Evolutionary conservation across 2,329 filamentous ascomycete genomes (phyloP).

Genomic region (Zymoseptoria tritici): DNA sequence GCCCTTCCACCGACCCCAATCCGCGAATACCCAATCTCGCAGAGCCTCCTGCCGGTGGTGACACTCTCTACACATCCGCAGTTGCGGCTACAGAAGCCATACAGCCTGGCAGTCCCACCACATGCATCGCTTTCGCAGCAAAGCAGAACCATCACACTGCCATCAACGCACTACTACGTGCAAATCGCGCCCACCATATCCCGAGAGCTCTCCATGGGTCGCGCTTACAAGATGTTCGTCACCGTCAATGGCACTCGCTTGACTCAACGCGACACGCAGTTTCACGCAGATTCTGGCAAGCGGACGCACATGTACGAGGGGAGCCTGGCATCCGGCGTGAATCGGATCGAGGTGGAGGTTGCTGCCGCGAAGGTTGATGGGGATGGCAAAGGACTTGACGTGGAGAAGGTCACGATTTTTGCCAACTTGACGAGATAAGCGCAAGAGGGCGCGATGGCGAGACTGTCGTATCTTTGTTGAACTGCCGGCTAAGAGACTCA

Average conservation of each 20-base stretch:
- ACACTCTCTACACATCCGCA: conserved; percentile 61
- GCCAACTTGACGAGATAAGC: conserved; percentile 55
- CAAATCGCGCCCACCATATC: conserved; percentile 63
- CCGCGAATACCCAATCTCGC: conserved; percentile 34
- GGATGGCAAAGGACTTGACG: conserved; percentile 44
- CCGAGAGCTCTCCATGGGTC: conserved; percentile 48
- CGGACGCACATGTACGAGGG: conserved; percentile 68
- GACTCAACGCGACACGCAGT: conserved; percentile 44
- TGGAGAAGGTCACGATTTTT: conserved; percentile 72
- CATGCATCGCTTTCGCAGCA: conserved; percentile 61
- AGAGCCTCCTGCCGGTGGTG: conserved; percentile 62
- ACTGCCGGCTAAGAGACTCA: neutral
- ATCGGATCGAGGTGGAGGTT: conserved; percentile 70
- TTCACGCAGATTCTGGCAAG: conserved; percentile 23
- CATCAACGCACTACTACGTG: conserved; percentile 59
- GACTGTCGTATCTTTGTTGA: neutral
- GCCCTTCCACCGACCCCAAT: conserved; percentile 30
- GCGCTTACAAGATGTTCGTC: conserved; percentile 71
- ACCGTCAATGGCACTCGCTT: conserved; percentile 58
- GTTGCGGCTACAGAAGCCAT: conserved; percentile 51
- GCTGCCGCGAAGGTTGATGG: conserved; percentile 36
- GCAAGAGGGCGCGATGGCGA: neutral
- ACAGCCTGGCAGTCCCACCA: conserved; percentile 58
- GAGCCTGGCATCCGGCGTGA: conserved; percentile 62
- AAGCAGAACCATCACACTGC: conserved; percentile 63